Evolutionary conservation across 768 basidiomycete species (phyloP), one percentile per base, ranked within the genome.

Genomic region (Symmetrospora coprosmae): DNA sequence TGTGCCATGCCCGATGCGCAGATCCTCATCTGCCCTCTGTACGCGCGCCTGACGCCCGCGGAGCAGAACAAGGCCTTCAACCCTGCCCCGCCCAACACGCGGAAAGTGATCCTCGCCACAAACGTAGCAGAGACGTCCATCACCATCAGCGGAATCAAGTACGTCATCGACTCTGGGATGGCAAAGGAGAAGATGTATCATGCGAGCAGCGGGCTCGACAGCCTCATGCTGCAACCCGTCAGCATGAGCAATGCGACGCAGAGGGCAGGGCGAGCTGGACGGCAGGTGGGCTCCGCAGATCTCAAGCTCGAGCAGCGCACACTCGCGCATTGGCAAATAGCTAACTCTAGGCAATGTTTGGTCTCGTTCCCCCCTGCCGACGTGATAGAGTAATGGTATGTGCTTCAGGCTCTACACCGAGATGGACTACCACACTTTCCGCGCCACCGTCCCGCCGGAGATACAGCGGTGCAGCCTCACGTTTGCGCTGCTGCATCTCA

Each of bases 121-220:
- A 99, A 97, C 72, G 91, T 99, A 60, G 94, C 94, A 8, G 94
- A 99, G 73, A 97, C 94, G 0, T 87, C 86, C 13, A 88, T 99
- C 71, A 97, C 94, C 11, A 94, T 99, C 69, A 89, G 90, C 3
- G 91, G 91, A 0, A 83, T 99, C 55, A 84, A 81, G 68, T 97
- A 87, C 72, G 91, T 99, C 7, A 86, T 99, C 37, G 94, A 99
- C 73, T 85, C 88, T 0, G 94, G 94, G 1, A 84, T 90, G 72
- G 86, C 84, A 70, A 99, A 97, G 72, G 91, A 96, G 74, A 94
- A 92, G 73, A 78, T 84, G 62, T 90, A 84, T 38, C 66, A 69
- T 27, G 53, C 68, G 0, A 23, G 21, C 37, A 82, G 60, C 63
- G 70, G 88, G 1, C 85, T 96, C 66, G 91, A 97, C 72, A 84